phyloP scores from a whole-genome alignment of 1,284 basidiomycete genomes.

The Taiwanofungus camphoratus region DNA sequence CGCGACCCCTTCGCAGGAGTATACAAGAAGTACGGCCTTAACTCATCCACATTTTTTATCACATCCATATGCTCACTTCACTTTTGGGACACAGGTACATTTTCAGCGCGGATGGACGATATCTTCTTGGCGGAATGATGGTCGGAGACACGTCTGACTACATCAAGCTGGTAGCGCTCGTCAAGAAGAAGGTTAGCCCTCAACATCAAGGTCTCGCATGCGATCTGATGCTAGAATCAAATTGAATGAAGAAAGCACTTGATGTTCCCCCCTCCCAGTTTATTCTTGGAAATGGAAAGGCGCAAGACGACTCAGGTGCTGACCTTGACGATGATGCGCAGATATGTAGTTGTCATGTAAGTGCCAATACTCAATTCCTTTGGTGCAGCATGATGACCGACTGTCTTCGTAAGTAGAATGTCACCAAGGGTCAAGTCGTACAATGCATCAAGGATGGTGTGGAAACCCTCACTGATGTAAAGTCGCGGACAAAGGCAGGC shows the following conservation, averaged over 20 bases:
- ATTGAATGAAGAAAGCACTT: conserved; percentile 44
- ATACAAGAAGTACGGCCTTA: conserved; percentile 57
- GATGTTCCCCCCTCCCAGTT: conserved; percentile 64
- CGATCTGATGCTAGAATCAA: conserved; percentile 3
- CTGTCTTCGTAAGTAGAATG: conserved; percentile 35
- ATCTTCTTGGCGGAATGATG: conserved; percentile 78
- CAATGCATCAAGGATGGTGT: conserved; percentile 51
- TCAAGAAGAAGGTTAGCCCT: conserved; percentile 57
- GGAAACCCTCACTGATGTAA: conserved; percentile 51
- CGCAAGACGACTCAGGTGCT: conserved; percentile 53
- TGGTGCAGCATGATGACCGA: background rate
- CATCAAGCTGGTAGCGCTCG: conserved; percentile 63
- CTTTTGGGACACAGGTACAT: conserved; percentile 39
- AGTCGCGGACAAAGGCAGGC: conserved; percentile 65
- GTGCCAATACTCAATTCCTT: too few species aligned
- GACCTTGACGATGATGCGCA: conserved; percentile 71
- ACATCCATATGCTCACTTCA: background rate
- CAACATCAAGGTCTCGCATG: background rate
- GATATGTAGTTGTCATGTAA: conserved; percentile 62
- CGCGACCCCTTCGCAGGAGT: conserved; percentile 65
- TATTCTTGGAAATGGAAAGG: conserved; percentile 46
- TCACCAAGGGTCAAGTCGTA: conserved; percentile 57
- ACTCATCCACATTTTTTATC: background rate
- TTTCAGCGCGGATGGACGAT: conserved; percentile 71
- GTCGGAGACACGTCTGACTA: conserved; percentile 72